phyloP scores from a whole-genome alignment of 2,329 filamentous ascomycete species.

The Verticillium zaregamsianum region DNA sequence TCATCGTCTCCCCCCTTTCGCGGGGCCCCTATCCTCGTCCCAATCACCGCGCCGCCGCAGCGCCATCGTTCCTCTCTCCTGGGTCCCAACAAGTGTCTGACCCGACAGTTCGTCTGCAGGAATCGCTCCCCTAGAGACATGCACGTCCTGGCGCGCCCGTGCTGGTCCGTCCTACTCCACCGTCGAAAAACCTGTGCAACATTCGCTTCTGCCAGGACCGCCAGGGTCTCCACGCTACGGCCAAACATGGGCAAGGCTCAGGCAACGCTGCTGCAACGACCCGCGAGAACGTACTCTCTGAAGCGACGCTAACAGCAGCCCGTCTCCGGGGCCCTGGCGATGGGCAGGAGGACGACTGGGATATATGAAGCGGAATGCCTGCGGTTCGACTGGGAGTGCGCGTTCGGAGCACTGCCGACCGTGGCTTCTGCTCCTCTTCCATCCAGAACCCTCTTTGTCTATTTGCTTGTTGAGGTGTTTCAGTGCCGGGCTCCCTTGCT shows the following conservation, averaged over 20 bases:
- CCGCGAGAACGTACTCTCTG: not conserved
- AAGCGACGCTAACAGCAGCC: not conserved
- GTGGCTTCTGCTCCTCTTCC: too few species aligned
- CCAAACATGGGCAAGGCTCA: not conserved
- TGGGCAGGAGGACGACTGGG: not conserved
- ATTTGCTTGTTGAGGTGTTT: too few species aligned
- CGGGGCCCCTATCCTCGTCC: not conserved
- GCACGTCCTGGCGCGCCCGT: not conserved
- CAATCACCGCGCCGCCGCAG: not conserved
- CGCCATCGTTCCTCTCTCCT: slow-evolving; percentile 13
- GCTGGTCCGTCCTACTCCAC: not conserved
- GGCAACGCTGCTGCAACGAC: not conserved
- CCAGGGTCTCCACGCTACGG: not conserved
- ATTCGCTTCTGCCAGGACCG: not conserved
- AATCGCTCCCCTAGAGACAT: slow-evolving; percentile 7
- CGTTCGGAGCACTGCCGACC: too few species aligned
- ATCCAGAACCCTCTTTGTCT: too few species aligned
- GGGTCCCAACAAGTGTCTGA: slow-evolving; percentile 11
- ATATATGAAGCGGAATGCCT: not conserved
- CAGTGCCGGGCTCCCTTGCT: too few species aligned
- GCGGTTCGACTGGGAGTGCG: not conserved
- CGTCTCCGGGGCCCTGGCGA: not conserved
- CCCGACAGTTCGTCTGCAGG: slow-evolving; percentile 13
- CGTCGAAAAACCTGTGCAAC: not conserved
- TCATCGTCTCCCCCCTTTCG: not conserved